Conservation (phyloP, 1,284 basidiomycete genomes). For the Sporisorium scitamineum region DNA sequence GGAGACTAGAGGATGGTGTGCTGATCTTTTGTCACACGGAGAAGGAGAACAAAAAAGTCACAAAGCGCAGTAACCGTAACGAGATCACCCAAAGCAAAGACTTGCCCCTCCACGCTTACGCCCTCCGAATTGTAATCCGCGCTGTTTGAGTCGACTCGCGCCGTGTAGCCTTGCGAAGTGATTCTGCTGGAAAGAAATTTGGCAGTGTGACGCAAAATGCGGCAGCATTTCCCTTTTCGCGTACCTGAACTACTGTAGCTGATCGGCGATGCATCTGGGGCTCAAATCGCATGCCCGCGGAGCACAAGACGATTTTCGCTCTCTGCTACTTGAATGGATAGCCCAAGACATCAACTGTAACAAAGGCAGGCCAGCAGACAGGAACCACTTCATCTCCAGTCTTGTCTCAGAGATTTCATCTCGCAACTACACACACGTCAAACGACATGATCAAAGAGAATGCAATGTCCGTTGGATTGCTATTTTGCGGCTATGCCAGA, state of each 20-base stretch:
- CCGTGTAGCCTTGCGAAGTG: no score
- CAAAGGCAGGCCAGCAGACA: no score
- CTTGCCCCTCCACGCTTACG: no score
- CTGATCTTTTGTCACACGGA: background rate
- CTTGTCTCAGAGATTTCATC: no score
- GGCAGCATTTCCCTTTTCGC: background rate
- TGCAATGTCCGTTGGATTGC: conserved; percentile 26
- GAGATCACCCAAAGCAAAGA: no score
- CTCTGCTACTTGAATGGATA: background rate
- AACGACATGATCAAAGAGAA: background rate
- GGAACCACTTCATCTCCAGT: no score
- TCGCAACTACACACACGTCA: no score
- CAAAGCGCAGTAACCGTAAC: background rate
- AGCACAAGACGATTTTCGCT: no score
- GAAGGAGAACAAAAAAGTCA: background rate
- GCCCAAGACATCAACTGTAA: background rate
- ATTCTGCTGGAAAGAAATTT: no score
- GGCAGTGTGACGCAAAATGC: background rate
- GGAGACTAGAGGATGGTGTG: conserved; percentile 7
- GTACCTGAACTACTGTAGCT: no score
- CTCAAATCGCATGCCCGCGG: background rate
- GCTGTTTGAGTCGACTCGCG: no score
- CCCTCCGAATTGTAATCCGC: background rate
- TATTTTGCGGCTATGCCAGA: conserved; percentile 8
- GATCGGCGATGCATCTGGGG: conserved; percentile 27